Evolutionary conservation across 2,329 filamentous ascomycete species (phyloP), one percentile per base, ranked within the genome.

Genomic region (Metarhizium album): DNA sequence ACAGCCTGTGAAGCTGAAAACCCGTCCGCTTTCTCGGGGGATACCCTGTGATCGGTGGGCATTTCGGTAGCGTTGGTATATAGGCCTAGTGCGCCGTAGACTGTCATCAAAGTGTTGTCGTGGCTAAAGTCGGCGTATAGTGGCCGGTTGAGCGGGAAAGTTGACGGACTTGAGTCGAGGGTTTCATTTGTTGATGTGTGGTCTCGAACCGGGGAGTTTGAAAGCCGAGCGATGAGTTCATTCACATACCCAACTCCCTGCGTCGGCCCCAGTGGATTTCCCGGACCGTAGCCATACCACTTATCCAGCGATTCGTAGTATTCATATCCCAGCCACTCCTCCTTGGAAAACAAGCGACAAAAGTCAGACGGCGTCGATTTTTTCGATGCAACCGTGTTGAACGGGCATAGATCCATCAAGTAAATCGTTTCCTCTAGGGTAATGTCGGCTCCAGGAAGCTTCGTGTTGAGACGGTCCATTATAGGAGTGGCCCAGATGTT

Each of bases 81-180:
- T 24, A 95, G 70, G 0, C 89, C 87, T 55, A 96, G 63, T 0
- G 89, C 88, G 4, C 81, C 82, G 62, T 86, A 86, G 6, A 94
- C 80, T 7, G 78, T 77, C 29, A 79, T 80, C 82, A 96, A 89
- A 62, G 86, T 83, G 65, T 94, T 95, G 67, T 96, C 90, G 67
- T 96, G 90, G 55, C 83, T 87, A 63, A 96, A 95, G 67, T 96
- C 90, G 0, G 88, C 90, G 61, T 94, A 96, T 1, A 95, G 69
- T 11, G 69, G 70, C 42, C 71, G 67, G 54, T 77, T 74, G 0
- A 95, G 70, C 0, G 90, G 90, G 60, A 95, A 96, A 0, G 86
- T 90, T 6, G 67, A 62, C 1, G 76, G 69, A 52, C 81, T 73
- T 4, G 70, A 70, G 63, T 94, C 87, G 0, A 95, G 75, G 0